phyloP scores from a whole-genome alignment of 257 asterid species.

The Fraxinus cuspidata region DNA sequence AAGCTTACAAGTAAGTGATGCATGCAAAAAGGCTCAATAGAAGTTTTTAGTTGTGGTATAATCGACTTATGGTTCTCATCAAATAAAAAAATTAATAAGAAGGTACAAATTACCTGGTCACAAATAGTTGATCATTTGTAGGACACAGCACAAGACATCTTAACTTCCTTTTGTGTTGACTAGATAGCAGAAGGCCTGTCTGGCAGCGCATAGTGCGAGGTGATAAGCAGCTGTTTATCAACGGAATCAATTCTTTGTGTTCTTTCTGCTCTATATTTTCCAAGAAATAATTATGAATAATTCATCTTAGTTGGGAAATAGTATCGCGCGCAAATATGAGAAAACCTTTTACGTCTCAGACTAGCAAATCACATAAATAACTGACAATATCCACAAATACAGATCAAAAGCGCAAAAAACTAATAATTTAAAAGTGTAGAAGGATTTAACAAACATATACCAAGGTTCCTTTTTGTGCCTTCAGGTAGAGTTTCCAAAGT shows the following conservation, averaged over 20 bases:
- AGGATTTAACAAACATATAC: slow-evolving; percentile 37
- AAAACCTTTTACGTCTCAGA: not conserved
- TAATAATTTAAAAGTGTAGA: slow-evolving; percentile 10
- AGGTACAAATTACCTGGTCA: slow-evolving; percentile 56
- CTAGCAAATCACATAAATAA: slow-evolving; percentile 5
- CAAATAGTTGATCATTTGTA: slow-evolving; percentile 62
- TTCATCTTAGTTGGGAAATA: not conserved
- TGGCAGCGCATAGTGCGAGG: slow-evolving; percentile 45
- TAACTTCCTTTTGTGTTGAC: slow-evolving; percentile 76
- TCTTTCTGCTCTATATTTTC: slow-evolving; percentile 48
- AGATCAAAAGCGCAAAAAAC: slow-evolving; percentile 9
- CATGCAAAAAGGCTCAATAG: not conserved
- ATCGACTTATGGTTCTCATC: not conserved
- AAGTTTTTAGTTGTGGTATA: slow-evolving; percentile 1
- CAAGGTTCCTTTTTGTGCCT: slow-evolving; percentile 49
- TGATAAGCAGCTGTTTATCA: slow-evolving; percentile 52
- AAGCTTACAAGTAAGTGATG: slow-evolving; percentile 8
- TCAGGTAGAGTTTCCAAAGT: slow-evolving; percentile 38
- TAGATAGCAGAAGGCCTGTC: slow-evolving; percentile 39
- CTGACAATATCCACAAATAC: slow-evolving; percentile 19
- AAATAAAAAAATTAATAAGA: not conserved
- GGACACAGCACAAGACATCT: slow-evolving; percentile 72
- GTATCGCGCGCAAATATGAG: not conserved
- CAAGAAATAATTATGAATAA: slow-evolving; percentile 12
- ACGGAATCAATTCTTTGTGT: slow-evolving; percentile 48